phyloP scores from a whole-genome alignment of 2,329 filamentous ascomycete genomes.

The Cladosporium oxysporum region DNA sequence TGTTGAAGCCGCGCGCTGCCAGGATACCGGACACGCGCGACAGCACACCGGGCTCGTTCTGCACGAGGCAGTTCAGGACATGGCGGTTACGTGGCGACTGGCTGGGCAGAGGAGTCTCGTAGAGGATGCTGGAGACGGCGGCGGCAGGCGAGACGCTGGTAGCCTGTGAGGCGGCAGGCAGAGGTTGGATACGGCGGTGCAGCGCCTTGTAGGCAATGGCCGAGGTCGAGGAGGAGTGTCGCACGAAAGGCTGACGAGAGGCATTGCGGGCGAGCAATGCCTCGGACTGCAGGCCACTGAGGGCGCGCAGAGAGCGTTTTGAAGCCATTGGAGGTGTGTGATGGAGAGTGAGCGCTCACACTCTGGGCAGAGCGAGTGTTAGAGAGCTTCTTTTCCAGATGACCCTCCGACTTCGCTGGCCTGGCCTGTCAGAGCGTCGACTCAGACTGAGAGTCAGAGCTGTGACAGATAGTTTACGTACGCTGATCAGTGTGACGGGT shows the following conservation, averaged over 20 bases:
- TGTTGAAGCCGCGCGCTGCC: constrained; percentile 96
- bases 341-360: neutral
- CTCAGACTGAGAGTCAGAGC: neutral
- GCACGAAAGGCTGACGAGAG: constrained; percentile 13
- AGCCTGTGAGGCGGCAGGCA: constrained; percentile 73
- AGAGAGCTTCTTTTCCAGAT: constrained; percentile 13
- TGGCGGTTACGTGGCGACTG: constrained; percentile 86
- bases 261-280: constrained; percentile 10
- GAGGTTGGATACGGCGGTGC: constrained; percentile 83
- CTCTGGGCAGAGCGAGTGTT: neutral
- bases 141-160: constrained; percentile 81
- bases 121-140: constrained; percentile 96
- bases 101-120: constrained; percentile 90
- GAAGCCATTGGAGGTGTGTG: constrained; percentile 35
- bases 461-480: neutral
- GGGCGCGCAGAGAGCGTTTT: constrained; percentile 35
- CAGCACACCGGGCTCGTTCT: constrained; percentile 97
- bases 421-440: neutral
- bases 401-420: constrained; percentile 3
- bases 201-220: constrained; percentile 97
- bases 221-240: constrained; percentile 71
- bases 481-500: neutral
- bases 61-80: constrained; percentile 95
- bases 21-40: constrained; percentile 96
- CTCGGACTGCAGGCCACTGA: constrained; percentile 25